Base-by-base conservation (phyloP, 2,329 filamentous ascomycete species). In the Clarireedia homoeocarpa region DNA sequence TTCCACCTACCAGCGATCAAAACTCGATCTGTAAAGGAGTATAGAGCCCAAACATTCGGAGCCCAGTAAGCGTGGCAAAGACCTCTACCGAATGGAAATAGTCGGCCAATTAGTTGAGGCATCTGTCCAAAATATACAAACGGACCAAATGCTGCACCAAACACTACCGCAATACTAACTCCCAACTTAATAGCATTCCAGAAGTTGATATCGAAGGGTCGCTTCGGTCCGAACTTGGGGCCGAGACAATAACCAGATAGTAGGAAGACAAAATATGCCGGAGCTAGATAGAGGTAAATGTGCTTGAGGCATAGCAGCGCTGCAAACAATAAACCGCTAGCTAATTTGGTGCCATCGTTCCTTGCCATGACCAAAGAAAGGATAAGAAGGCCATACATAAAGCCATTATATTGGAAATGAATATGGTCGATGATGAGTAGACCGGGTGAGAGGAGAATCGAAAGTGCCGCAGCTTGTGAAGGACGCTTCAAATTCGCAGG, bases 51-150 rank as follows among this genome's bases (percentile, higher is more conserved):
- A 1, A 96, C 76, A 64, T 99, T 99, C 0, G 94, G 91, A 12
- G 94, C 94, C 94, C 94, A 99, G 71, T 99, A 99, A 0, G 94
- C 94, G 74, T 99, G 94, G 69, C 92, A 97, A 4, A 99, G 76
- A 0, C 94, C 94, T 58, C 94, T 80, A 1, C 91, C 91, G 71
- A 99, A 99, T 0, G 94, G 94, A 66, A 99, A 99, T 7, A 99
- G 75, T 38, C 94, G 81, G 67, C 84, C 86, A 58, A 94, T 72
- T 23, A 99, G 77, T 73, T 97, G 94, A 12, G 86, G 81, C 15
- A 96, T 81, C 72, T 97, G 94, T 7, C 82, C 83, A 82, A 86
- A 86, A 58, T 84, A 77, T 4, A 80, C 84, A 71, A 97, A 99
- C 0, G 94, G 94, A 0, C 90, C 94, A 70, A 99, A 95, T 0